Conservation (phyloP, 495 filamentous ascomycete species). For the Hypoxylon intermedium region DNA sequence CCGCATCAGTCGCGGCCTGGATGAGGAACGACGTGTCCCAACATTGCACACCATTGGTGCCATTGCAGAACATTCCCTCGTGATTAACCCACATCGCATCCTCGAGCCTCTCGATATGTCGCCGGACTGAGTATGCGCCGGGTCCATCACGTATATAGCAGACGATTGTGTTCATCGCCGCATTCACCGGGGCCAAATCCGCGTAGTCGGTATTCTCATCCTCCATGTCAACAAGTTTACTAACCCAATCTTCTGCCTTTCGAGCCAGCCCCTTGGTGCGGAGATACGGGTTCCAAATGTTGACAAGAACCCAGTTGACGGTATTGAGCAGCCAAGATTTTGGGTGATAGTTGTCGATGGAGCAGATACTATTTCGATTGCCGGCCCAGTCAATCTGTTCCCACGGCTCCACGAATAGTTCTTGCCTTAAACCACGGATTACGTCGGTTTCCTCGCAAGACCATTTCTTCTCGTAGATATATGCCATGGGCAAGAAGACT, state of each 20-base stretch:
- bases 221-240: conserved; percentile 79
- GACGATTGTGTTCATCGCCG: conserved; percentile 81
- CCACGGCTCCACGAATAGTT: conserved; percentile 84
- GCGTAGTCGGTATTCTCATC: conserved; percentile 90
- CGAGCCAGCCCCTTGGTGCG: conserved; percentile 63
- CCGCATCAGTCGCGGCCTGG: conserved; percentile 78
- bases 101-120: conserved; percentile 78
- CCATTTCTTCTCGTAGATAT: conserved; percentile 82
- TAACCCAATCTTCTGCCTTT: conserved; percentile 75
- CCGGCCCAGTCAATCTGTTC: conserved; percentile 75
- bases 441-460: conserved; percentile 73
- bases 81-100: conserved; percentile 92
- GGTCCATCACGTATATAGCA: conserved; percentile 87
- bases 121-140: conserved; percentile 73
- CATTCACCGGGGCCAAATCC: conserved; percentile 87
- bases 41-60: conserved; percentile 93
- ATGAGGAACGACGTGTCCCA: conserved; percentile 95
- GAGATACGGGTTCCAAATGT: conserved; percentile 78
- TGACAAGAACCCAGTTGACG: conserved; percentile 76
- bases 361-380: conserved; percentile 82
- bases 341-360: conserved; percentile 88
- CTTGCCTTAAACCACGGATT: conserved; percentile 75
- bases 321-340: conserved; percentile 82
- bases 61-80: conserved; percentile 93
- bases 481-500: conserved; percentile 92